phyloP scores from a whole-genome alignment of 2,329 filamentous ascomycete genomes.

The Pseudopyricularia cyperi region DNA sequence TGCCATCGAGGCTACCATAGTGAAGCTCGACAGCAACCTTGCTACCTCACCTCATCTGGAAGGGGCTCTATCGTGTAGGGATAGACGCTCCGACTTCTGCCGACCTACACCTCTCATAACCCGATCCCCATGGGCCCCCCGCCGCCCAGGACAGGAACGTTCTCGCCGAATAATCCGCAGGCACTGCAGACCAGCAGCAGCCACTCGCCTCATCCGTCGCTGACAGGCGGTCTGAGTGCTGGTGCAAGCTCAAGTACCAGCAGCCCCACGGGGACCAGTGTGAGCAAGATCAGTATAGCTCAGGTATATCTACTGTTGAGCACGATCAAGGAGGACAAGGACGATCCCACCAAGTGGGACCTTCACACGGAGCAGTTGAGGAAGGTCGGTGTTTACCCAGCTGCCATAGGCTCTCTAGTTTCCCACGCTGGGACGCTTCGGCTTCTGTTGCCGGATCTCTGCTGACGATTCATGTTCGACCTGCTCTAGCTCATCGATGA shows the following conservation, averaged over 20 bases:
- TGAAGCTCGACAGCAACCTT: not conserved
- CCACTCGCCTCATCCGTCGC: conserved; percentile 44
- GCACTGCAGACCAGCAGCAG: conserved; percentile 41
- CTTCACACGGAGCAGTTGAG: conserved; percentile 80
- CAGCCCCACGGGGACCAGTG: conserved; percentile 48
- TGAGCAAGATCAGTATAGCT: conserved; percentile 88
- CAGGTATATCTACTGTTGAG: conserved; percentile 91
- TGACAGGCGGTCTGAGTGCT: conserved; percentile 43
- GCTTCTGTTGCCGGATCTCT: conserved; percentile 1
- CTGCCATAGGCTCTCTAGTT: conserved; percentile 2
- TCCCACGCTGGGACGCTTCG: not conserved
- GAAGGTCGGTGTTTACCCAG: conserved; percentile 48
- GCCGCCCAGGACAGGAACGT: conserved; percentile 50
- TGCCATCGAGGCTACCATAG: not conserved
- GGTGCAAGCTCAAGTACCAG: conserved; percentile 48
- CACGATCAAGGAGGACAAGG: conserved; percentile 89
- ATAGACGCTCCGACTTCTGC: conserved; percentile 4
- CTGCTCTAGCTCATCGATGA: conserved; percentile 70
- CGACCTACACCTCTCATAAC: conserved; percentile 1
- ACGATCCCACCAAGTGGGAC: conserved; percentile 77
- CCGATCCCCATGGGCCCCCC: conserved; percentile 38
- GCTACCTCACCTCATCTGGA: not conserved
- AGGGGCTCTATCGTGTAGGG: conserved; percentile 5
- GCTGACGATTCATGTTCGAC: not conserved
- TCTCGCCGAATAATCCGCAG: conserved; percentile 48